Conservation (phyloP, 1,139 yeast genomes). For the Entelexis sorbosivorans region DNA sequence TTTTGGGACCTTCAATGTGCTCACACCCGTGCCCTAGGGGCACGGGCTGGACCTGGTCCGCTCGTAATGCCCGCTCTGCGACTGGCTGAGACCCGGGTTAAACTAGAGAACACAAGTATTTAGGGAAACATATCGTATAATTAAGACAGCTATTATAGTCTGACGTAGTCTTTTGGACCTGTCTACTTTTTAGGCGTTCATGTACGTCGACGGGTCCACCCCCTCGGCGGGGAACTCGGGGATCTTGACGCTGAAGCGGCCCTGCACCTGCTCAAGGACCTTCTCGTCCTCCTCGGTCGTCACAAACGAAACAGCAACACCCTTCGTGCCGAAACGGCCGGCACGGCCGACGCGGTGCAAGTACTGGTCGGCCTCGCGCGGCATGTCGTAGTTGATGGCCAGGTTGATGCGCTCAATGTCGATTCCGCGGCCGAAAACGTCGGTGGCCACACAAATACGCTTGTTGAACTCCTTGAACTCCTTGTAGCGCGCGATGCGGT, state of each 20-base stretch:
- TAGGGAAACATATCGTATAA: background rate
- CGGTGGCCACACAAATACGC: conserved; percentile 97
- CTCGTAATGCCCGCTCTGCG: background rate
- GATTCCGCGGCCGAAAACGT: conserved; percentile 98
- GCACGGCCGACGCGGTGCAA: conserved; percentile 99
- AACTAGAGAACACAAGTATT: background rate
- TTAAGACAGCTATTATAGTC: background rate
- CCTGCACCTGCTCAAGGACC: conserved; percentile 86
- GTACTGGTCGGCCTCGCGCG: conserved; percentile 89
- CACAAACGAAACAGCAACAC: conserved; percentile 88
- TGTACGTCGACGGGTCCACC: conserved; percentile 93
- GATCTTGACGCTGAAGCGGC: conserved; percentile 92
- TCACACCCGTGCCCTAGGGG: conserved; percentile 3
- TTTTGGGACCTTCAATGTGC: background rate
- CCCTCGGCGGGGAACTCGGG: conserved; percentile 96
- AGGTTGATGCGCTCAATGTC: conserved; percentile 97
- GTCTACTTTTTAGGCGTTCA: conserved; percentile 57
- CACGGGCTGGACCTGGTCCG: background rate
- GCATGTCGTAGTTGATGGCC: conserved; percentile 87
- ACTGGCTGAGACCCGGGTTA: background rate
- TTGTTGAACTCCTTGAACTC: conserved; percentile 95
- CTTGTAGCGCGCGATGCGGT: conserved; percentile 93
- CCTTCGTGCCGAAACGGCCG: conserved; percentile 99
- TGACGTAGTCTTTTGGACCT: background rate
- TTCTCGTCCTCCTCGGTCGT: conserved; percentile 79